phyloP scores from a whole-genome alignment of 768 basidiomycete genomes.

The Botryobasidium botryosum region DNA sequence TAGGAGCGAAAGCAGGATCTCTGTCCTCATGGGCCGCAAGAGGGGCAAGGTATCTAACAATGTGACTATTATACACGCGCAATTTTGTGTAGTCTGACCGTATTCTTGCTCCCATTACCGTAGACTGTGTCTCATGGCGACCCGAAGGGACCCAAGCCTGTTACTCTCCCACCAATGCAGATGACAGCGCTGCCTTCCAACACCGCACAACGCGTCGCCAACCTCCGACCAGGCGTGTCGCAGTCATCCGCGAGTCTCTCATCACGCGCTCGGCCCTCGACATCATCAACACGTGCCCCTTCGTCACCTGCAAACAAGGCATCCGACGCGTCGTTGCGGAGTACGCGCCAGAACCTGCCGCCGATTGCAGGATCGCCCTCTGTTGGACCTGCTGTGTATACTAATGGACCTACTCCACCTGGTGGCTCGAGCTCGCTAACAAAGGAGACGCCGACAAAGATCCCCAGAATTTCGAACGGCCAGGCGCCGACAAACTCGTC shows the following conservation, averaged over 20 bases:
- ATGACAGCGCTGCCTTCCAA: slow-evolving; percentile 66
- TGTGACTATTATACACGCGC: too few species aligned
- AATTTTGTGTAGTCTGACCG: slow-evolving; percentile 8
- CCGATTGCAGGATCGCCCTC: slow-evolving; percentile 93
- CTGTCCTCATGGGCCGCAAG: slow-evolving; percentile 72
- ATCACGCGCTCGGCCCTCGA: slow-evolving; percentile 12
- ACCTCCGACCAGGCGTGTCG: slow-evolving; percentile 40
- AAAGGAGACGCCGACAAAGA: slow-evolving; percentile 86
- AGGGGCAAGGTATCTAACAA: slow-evolving; percentile 91
- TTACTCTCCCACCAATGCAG: slow-evolving; percentile 74
- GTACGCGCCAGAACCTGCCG: slow-evolving; percentile 50
- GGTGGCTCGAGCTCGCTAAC: slow-evolving; percentile 19
- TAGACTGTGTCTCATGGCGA: slow-evolving; percentile 77
- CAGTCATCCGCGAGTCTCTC: slow-evolving; percentile 16
- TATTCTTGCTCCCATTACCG: not conserved
- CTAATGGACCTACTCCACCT: slow-evolving; percentile 37
- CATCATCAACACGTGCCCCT: slow-evolving; percentile 46
- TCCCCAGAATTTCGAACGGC: slow-evolving; percentile 79
- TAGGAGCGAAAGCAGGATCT: slow-evolving; percentile 78
- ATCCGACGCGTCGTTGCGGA: slow-evolving; percentile 65
- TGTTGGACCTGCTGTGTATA: slow-evolving; percentile 40
- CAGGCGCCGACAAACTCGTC: slow-evolving; percentile 60
- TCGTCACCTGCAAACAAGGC: slow-evolving; percentile 74
- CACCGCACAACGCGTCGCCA: slow-evolving; percentile 75
- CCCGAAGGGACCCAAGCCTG: slow-evolving; percentile 44